Evolutionary conservation across 2,329 filamentous ascomycete genomes (phyloP).

Genomic region (Harringtonia aguacate): DNA sequence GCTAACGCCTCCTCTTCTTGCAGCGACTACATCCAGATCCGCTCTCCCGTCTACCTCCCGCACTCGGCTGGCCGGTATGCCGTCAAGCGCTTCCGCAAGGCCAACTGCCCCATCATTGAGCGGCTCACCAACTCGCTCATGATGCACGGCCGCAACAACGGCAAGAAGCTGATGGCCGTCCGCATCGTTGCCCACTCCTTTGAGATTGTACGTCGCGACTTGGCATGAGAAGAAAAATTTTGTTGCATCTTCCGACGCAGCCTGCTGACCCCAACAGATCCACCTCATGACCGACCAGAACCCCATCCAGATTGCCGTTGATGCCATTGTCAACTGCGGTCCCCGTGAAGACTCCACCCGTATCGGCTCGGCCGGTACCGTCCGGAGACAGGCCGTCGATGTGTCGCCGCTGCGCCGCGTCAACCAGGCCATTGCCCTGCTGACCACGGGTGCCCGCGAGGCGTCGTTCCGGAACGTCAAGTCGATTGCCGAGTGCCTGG

Average conservation of each 20-base stretch:
- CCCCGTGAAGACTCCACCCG: slow-evolving; percentile 99
- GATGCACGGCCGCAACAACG: slow-evolving; percentile 99
- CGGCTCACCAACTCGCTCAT: slow-evolving; percentile 99
- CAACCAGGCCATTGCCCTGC: slow-evolving; percentile 98
- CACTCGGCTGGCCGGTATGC: slow-evolving; percentile 98
- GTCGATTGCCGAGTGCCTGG: slow-evolving; percentile 98
- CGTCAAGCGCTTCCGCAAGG: slow-evolving; percentile 99
- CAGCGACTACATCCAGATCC: slow-evolving; percentile 99
- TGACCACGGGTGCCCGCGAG: slow-evolving; percentile 98
- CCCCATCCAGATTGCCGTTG: slow-evolving; percentile 98
- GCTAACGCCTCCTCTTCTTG: slow-evolving; percentile 12
- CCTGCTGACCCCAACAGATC: slow-evolving; percentile 48
- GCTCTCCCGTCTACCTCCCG: slow-evolving; percentile 96
- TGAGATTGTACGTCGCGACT: slow-evolving; percentile 67
- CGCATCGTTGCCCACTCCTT: slow-evolving; percentile 98
- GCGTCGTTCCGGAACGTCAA: slow-evolving; percentile 99
- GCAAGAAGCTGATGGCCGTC: slow-evolving; percentile 99
- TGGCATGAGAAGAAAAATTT: background rate
- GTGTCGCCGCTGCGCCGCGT: slow-evolving; percentile 98
- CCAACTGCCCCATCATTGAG: slow-evolving; percentile 99
- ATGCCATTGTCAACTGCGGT: slow-evolving; percentile 99
- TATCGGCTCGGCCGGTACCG: slow-evolving; percentile 98
- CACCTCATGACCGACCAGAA: slow-evolving; percentile 99
- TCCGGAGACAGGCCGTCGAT: slow-evolving; percentile 99
- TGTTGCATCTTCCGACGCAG: background rate